Conservation (phyloP, 75 land plant species). For the Adiantum capillusveneris region DNA sequence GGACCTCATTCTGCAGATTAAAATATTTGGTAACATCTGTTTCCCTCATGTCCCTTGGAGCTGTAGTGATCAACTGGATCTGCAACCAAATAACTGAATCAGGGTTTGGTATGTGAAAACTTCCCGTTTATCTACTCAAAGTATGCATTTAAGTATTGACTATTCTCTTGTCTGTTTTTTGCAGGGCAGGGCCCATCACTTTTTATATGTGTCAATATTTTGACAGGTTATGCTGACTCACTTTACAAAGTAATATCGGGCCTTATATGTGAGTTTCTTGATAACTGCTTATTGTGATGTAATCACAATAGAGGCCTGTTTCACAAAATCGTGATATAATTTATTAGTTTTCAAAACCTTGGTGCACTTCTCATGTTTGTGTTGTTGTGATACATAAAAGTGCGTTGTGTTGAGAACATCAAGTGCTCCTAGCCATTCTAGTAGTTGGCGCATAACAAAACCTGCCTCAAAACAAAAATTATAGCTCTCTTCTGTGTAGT, state of each 20-base stretch:
- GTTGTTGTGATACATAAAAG: too few species aligned
- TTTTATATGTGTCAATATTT: conserved; percentile 81
- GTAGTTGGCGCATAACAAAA: too few species aligned
- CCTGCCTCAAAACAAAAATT: too few species aligned
- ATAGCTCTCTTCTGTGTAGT: too few species aligned
- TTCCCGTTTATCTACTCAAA: neutral
- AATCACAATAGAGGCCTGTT: too few species aligned
- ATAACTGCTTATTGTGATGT: too few species aligned
- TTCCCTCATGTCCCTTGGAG: conserved; percentile 65
- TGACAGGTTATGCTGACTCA: conserved; percentile 87
- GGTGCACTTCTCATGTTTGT: too few species aligned
- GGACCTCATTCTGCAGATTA: conserved; percentile 48
- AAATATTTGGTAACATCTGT: conserved; percentile 63
- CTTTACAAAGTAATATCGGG: conserved; percentile 64
- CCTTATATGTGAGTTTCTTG: conserved; percentile 46
- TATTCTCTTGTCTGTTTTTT: neutral
- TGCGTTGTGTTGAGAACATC: too few species aligned
- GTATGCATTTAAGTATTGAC: neutral
- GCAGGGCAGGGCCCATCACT: conserved; percentile 92
- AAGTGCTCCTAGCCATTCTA: too few species aligned
- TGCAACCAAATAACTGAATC: conserved; percentile 84
- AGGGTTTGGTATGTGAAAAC: conserved; percentile 67
- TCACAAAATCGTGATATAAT: too few species aligned
- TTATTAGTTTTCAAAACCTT: too few species aligned
- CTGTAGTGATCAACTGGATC: conserved; percentile 84